Percentiles rank a stretch among this genome's conserved stretches.
Evolutionary conservation across 2,329 filamentous ascomycete genomes (phyloP).

Genomic region (Kalaharituber pfeilii): DNA sequence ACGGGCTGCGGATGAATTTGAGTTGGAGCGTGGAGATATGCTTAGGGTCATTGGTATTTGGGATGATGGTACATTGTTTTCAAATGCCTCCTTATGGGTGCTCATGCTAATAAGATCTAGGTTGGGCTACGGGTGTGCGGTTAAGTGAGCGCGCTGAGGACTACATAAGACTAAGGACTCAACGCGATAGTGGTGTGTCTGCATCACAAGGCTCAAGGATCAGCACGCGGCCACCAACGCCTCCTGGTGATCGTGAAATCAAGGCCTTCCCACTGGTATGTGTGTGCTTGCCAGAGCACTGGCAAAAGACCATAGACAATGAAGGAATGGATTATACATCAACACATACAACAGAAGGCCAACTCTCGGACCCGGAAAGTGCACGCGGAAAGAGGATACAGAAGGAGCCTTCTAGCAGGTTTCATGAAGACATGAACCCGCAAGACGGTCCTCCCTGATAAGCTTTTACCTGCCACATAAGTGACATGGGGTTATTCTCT

Average conservation of each 20-base stretch:
- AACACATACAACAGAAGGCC: not conserved
- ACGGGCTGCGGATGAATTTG: slow-evolving; percentile 80
- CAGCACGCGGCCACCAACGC: slow-evolving; percentile 39
- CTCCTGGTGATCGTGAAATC: slow-evolving; percentile 59
- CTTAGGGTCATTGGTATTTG: slow-evolving; percentile 95
- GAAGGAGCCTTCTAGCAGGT: slow-evolving; percentile 15
- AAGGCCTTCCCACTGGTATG: slow-evolving; percentile 96
- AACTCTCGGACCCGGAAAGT: not conserved
- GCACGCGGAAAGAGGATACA: slow-evolving; percentile 14
- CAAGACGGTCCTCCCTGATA: not conserved
- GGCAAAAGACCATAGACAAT: slow-evolving; percentile 90
- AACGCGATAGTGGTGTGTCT: slow-evolving; percentile 86
- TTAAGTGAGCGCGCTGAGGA: slow-evolving; percentile 71
- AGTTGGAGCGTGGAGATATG: slow-evolving; percentile 90
- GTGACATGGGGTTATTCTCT: not conserved
- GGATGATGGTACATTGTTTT: slow-evolving; percentile 50
- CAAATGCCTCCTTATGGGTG: too few species aligned
- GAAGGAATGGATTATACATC: slow-evolving; percentile 31
- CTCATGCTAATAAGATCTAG: slow-evolving; percentile 7
- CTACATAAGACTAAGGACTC: slow-evolving; percentile 60
- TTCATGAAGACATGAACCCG: slow-evolving; percentile 17
- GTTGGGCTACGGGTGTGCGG: slow-evolving; percentile 88
- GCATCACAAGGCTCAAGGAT: slow-evolving; percentile 43
- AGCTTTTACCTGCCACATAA: not conserved
- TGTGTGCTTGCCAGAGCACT: slow-evolving; percentile 86